phyloP scores from a whole-genome alignment of 1,284 basidiomycete species.

The Trichosporon coremiiforme region DNA sequence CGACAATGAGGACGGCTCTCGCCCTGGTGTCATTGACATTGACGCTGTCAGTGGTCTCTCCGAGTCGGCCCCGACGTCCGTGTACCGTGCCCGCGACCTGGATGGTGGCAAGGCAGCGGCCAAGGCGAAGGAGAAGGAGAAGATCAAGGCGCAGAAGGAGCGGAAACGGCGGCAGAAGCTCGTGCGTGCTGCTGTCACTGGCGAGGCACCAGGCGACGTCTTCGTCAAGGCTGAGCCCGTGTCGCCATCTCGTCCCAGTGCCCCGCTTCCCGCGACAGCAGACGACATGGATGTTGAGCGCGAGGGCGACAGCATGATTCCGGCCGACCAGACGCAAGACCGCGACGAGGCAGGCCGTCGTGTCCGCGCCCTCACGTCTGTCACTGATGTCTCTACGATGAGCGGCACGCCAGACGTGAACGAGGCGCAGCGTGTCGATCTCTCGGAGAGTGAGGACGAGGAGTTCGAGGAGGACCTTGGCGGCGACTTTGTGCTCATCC shows the following conservation, averaged over 20 bases:
- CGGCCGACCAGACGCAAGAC: slow-evolving; percentile 48
- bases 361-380: slow-evolving; percentile 43
- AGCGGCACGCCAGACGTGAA: slow-evolving; percentile 54
- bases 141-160: slow-evolving; percentile 41
- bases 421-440: slow-evolving; percentile 70
- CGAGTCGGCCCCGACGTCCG: slow-evolving; percentile 82
- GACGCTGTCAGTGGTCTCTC: slow-evolving; percentile 76
- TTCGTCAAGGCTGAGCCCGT: slow-evolving; percentile 50
- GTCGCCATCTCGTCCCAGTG: slow-evolving; percentile 26
- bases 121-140: slow-evolving; percentile 52
- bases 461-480: slow-evolving; percentile 82
- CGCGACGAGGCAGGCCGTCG: slow-evolving; percentile 43
- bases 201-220: neutral
- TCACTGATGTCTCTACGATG: slow-evolving; percentile 25
- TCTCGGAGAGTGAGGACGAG: slow-evolving; percentile 82
- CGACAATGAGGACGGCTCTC: slow-evolving; percentile 79
- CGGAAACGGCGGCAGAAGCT: slow-evolving; percentile 26
- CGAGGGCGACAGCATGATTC: slow-evolving; percentile 48
- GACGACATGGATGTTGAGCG: slow-evolving; percentile 1
- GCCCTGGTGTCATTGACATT: slow-evolving; percentile 74
- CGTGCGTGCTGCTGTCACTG: slow-evolving; percentile 22
- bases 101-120: slow-evolving; percentile 49
- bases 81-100: slow-evolving; percentile 60
- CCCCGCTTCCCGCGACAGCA: slow-evolving; percentile 10
- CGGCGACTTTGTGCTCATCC: slow-evolving; percentile 68